A percentile compares a stretch with the other conserved stretches of the same genome.
These are phyloP conservation scores for Przewalskia tangutica DNA, from an alignment of 257 asterid genomes.

Conservation along the genomic window DNA sequence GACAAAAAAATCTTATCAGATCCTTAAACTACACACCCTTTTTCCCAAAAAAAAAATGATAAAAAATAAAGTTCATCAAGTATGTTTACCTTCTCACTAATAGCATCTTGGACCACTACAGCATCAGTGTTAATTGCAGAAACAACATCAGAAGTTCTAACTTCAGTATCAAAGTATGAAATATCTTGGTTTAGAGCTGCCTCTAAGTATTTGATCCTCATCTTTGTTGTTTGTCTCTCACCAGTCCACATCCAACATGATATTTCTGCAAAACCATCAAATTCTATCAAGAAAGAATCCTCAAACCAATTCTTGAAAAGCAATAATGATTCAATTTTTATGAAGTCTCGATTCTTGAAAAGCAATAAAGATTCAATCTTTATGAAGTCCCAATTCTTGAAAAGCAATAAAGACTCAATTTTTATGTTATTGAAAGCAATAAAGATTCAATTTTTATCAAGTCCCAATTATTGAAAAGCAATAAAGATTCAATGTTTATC, in stretches of 20 bases:
- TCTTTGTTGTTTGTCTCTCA: constrained; percentile 79
- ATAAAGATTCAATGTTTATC: neutral
- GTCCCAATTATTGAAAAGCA: neutral
- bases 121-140: constrained; percentile 88
- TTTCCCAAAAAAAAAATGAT: neutral
- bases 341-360: neutral
- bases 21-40: neutral
- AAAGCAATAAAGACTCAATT: neutral
- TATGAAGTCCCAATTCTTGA: neutral
- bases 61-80: neutral
- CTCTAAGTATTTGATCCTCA: constrained; percentile 78
- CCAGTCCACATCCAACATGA: constrained; percentile 99
- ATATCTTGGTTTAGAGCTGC: constrained; percentile 85
- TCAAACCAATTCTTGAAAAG: neutral
- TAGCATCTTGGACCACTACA: constrained; percentile 87
- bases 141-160: constrained; percentile 85
- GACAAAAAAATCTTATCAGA: neutral
- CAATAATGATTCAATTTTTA: neutral
- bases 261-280: constrained; percentile 50
- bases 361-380: neutral
- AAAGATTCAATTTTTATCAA: neutral
- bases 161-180: constrained; percentile 73
- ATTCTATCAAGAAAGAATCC: constrained; percentile 5
- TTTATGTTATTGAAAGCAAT: neutral
- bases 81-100: constrained; percentile 72